Evolutionary conservation across 2,329 filamentous ascomycete species (phyloP).

Genomic region (Diaporthe ilicicola): DNA sequence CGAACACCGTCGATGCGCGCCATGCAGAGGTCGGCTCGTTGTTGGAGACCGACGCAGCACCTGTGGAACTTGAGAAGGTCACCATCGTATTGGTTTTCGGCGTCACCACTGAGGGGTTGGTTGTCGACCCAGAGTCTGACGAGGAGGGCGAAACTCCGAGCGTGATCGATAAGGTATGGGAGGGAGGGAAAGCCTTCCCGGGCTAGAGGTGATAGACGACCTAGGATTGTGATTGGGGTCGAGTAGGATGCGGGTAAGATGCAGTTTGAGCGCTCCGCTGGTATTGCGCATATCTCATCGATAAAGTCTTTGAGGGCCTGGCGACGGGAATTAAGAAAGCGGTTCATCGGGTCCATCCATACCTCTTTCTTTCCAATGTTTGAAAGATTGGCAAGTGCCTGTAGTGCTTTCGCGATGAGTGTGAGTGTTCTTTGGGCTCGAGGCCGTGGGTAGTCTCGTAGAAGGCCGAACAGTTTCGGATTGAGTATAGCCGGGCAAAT

Average conservation of each 20-base stretch:
- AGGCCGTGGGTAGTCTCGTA: conserved; percentile 82
- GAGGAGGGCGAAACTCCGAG: conserved; percentile 83
- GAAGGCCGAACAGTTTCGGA: conserved; percentile 88
- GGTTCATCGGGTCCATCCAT: conserved; percentile 99
- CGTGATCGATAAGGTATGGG: conserved; percentile 90
- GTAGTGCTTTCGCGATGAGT: conserved; percentile 89
- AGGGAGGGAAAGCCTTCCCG: conserved; percentile 93
- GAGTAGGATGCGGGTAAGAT: conserved; percentile 85
- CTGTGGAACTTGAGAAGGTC: conserved; percentile 63
- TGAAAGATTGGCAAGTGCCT: conserved; percentile 89
- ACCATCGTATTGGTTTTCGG: conserved; percentile 53
- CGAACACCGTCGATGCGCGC: conserved; percentile 57
- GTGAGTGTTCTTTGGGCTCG: conserved; percentile 89
- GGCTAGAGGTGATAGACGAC: conserved; percentile 79
- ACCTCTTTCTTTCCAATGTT: conserved; percentile 93
- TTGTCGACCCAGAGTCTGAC: conserved; percentile 81
- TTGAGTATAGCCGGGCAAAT: conserved; percentile 97
- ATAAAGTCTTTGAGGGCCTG: conserved; percentile 87
- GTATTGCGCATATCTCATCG: conserved; percentile 85
- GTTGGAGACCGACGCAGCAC: conserved; percentile 59
- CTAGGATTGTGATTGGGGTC: conserved; percentile 89
- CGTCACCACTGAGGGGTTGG: conserved; percentile 36
- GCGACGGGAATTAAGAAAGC: conserved; percentile 79
- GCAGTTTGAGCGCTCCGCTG: conserved; percentile 71
- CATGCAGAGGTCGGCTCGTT: conserved; percentile 60